Conservation (phyloP, 345 rosid genomes). For the Acer negundo region DNA sequence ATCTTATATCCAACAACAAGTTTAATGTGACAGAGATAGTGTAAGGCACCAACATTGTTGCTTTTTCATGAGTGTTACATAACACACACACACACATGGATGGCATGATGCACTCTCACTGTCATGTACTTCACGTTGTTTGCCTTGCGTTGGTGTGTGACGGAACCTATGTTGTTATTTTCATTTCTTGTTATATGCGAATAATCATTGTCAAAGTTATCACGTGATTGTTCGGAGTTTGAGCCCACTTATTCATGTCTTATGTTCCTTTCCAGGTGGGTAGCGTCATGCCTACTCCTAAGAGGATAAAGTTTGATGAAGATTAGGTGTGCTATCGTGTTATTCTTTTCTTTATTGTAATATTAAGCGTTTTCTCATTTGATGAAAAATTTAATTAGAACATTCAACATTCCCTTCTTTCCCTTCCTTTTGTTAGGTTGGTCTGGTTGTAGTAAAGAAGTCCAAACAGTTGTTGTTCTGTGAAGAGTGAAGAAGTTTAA, state of each 20-base stretch:
- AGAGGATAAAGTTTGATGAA: constrained; percentile 79
- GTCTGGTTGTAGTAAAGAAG: neutral
- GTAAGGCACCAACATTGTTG: no score
- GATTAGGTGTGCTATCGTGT: constrained; percentile 34
- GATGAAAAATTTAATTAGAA: neutral
- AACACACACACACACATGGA: neutral
- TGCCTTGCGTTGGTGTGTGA: neutral
- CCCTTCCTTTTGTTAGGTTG: neutral
- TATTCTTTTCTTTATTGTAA: neutral
- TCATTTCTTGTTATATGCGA: neutral
- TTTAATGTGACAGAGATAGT: neutral
- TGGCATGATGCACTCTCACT: neutral
- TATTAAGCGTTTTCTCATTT: neutral
- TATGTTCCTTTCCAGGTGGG: constrained; percentile 59
- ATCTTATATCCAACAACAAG: no score
- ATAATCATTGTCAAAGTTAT: neutral
- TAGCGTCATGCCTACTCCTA: constrained; percentile 47
- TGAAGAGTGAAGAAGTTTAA: neutral
- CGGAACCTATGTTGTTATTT: no score
- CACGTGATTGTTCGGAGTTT: neutral
- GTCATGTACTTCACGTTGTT: neutral
- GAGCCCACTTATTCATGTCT: neutral
- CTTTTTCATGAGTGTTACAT: neutral
- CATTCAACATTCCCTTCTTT: neutral
- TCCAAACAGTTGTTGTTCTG: neutral